Conservation (phyloP, 2,329 filamentous ascomycete genomes). For the Alternaria arborescens region DNA sequence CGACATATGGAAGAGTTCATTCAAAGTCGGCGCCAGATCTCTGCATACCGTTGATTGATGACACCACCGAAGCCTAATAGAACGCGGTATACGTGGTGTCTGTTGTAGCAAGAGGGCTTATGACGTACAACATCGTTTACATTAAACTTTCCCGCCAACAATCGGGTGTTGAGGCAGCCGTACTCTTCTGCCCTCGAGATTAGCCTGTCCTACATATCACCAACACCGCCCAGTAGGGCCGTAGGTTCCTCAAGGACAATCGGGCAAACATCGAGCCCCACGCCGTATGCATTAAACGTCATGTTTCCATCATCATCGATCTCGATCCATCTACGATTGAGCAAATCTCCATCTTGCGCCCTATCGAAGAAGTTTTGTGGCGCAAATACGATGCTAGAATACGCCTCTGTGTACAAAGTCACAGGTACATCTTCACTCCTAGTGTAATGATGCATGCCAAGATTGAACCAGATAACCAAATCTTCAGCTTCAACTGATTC, state of each 20-base stretch:
- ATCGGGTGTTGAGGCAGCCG: not conserved
- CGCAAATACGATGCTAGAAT: constrained; percentile 7
- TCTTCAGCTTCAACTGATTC: constrained; percentile 55
- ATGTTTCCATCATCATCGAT: constrained; percentile 9
- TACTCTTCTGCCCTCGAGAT: not conserved
- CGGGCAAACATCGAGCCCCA: constrained; percentile 11
- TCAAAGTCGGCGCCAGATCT: not conserved
- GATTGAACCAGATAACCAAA: constrained; percentile 60
- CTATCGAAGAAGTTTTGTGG: constrained; percentile 13
- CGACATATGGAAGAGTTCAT: not conserved
- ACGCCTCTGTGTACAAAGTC: constrained; percentile 8
- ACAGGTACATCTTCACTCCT: constrained; percentile 15
- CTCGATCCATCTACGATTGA: constrained; percentile 21
- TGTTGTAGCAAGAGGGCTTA: no score
- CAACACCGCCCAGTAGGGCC: constrained; percentile 7
- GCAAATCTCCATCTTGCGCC: constrained; percentile 16
- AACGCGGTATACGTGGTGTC: no score
- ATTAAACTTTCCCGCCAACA: not conserved
- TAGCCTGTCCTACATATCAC: not conserved
- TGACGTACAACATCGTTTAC: no score
- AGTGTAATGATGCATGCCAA: constrained; percentile 57
- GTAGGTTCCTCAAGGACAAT: constrained; percentile 16
- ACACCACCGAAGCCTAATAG: no score
- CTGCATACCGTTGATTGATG: not conserved
- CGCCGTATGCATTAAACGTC: constrained; percentile 20